These are phyloP conservation scores for Liriodendron chinense DNA, from an alignment of 164 flowering plant species.

Conservation along the genomic window DNA sequence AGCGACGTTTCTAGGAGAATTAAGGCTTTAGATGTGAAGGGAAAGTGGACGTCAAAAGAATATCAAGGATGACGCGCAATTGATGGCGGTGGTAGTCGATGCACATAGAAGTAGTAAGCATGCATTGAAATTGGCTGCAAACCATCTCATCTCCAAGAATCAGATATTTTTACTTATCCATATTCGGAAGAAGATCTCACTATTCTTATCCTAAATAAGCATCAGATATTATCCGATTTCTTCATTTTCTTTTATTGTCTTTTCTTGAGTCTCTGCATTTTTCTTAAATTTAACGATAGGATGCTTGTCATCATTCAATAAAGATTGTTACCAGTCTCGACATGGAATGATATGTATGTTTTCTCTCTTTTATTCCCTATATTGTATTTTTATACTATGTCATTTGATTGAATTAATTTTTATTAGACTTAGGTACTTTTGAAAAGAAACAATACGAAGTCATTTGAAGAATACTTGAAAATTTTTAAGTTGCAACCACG, in stretches of 20 bases:
- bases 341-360: too few relatives aligned
- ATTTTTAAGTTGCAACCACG: too few relatives aligned
- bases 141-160: slow-evolving; percentile 34
- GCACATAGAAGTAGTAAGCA: slow-evolving; percentile 46
- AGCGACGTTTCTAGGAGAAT: neutral
- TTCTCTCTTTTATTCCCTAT: too few relatives aligned
- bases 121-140: slow-evolving; percentile 59
- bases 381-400: too few relatives aligned
- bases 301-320: too few relatives aligned
- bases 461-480: too few relatives aligned
- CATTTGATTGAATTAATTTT: too few relatives aligned
- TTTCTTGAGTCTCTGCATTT: neutral
- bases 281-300: neutral
- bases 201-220: slow-evolving; percentile 15
- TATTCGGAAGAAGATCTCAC: slow-evolving; percentile 28
- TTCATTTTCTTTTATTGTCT: neutral
- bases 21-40: neutral
- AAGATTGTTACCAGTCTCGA: too few relatives aligned
- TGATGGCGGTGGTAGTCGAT: slow-evolving; percentile 53
- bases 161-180: slow-evolving; percentile 45
- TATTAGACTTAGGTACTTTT: too few relatives aligned
- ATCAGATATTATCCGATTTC: too few relatives aligned
- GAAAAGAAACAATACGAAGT: too few relatives aligned
- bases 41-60: neutral
- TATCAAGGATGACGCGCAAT: neutral